A percentile compares a stretch with the other conserved stretches of the same genome.
These are phyloP conservation scores for Barnettozyma siamensis DNA, from an alignment of 805 yeast genomes.

Conservation along the genomic window DNA sequence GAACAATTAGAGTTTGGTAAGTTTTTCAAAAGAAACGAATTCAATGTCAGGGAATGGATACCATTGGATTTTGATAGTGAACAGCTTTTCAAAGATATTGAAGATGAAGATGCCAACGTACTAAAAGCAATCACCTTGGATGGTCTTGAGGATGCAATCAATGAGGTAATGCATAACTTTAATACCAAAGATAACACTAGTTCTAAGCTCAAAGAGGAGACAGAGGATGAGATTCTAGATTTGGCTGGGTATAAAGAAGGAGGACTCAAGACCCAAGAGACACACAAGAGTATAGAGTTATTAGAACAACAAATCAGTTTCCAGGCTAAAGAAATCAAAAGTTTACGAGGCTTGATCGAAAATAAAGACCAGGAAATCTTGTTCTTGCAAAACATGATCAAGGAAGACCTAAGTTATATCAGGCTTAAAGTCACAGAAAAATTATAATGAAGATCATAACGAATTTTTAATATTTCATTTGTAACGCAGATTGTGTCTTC, in stretches of 20 bases:
- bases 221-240: conserved; percentile 14
- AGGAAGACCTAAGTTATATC: conserved; percentile 22
- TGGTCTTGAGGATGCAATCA: conserved; percentile 14
- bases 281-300: neutral
- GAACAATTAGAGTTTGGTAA: conserved; percentile 15
- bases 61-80: conserved; percentile 15
- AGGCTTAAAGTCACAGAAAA: conserved; percentile 16
- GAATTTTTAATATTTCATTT: no score
- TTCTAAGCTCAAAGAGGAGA: neutral
- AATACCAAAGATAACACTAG: neutral
- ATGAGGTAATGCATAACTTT: conserved; percentile 11
- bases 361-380: conserved; percentile 19
- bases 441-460: no score
- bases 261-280: neutral
- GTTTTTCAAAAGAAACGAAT: conserved; percentile 16
- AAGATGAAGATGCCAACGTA: conserved; percentile 2
- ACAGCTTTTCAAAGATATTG: conserved; percentile 3
- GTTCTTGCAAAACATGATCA: conserved; percentile 20
- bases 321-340: conserved; percentile 6
- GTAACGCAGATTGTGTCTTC: no score
- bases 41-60: conserved; percentile 22
- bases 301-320: conserved; percentile 10
- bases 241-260: conserved; percentile 16
- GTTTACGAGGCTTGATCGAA: conserved; percentile 6
- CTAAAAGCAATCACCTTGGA: conserved; percentile 14